Percentiles rank a stretch among this genome's conserved stretches.
Evolutionary conservation across 176 grass and related monocot species (phyloP).

Genomic region (Dendrocalamus sinicus): DNA sequence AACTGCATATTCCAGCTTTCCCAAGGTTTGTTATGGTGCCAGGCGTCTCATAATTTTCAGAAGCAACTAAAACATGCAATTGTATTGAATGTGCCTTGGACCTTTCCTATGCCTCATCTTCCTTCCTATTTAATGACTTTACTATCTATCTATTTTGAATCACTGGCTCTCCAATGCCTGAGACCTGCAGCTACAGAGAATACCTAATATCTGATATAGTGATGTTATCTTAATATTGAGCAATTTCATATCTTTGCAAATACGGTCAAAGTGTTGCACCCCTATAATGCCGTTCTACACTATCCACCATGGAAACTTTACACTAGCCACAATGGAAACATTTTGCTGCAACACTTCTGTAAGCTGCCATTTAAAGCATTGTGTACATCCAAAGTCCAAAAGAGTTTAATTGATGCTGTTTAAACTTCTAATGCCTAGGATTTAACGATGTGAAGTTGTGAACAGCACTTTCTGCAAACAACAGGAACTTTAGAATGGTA

Average conservation of each 20-base stretch:
- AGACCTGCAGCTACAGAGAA: background rate
- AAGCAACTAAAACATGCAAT: background rate
- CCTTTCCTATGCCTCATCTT: background rate
- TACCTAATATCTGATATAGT: background rate
- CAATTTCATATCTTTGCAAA: slow-evolving; percentile 9
- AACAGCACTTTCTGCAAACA: background rate
- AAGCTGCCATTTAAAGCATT: background rate
- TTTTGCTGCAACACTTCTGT: background rate
- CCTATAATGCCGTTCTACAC: background rate
- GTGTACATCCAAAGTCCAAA: background rate
- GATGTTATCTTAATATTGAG: background rate
- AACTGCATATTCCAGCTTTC: background rate
- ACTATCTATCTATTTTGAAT: background rate
- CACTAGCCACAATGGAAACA: background rate
- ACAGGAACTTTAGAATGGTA: background rate
- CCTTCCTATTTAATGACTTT: background rate
- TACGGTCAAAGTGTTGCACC: background rate
- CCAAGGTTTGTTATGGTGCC: background rate
- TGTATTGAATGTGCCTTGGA: background rate
- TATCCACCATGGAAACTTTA: too few species aligned
- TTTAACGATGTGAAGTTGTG: background rate
- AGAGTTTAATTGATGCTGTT: background rate
- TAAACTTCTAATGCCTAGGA: background rate
- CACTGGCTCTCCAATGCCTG: background rate
- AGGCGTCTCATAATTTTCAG: background rate